These are phyloP conservation scores for Candida sp. DNA, from an alignment of 1,139 yeast genomes.

Conservation along the genomic window DNA sequence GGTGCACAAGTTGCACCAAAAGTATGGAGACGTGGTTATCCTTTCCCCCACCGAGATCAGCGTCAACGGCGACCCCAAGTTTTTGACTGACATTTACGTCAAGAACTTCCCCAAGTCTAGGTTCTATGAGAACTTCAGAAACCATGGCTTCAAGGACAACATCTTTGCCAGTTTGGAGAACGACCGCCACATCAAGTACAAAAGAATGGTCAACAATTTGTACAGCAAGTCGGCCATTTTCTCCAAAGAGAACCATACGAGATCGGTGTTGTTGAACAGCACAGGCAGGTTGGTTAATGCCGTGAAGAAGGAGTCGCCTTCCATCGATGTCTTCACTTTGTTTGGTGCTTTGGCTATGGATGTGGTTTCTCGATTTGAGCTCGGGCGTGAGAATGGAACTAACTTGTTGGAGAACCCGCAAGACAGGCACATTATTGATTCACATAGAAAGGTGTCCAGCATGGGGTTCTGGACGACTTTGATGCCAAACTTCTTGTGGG, in stretches of 20 bases:
- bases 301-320: slow-evolving; percentile 33
- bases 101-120: slow-evolving; percentile 61
- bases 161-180: slow-evolving; percentile 61
- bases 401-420: slow-evolving; percentile 39
- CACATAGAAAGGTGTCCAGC: slow-evolving; percentile 61
- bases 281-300: slow-evolving; percentile 28
- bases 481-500: slow-evolving; percentile 57
- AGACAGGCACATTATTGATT: slow-evolving; percentile 46
- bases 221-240: slow-evolving; percentile 54
- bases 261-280: slow-evolving; percentile 28
- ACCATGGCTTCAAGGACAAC: slow-evolving; percentile 56
- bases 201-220: slow-evolving; percentile 48
- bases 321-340: slow-evolving; percentile 60
- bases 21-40: slow-evolving; percentile 64
- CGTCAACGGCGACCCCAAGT: slow-evolving; percentile 53
- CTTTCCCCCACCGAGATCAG: slow-evolving; percentile 68
- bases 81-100: slow-evolving; percentile 59
- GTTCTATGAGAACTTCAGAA: slow-evolving; percentile 66
- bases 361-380: slow-evolving; percentile 63
- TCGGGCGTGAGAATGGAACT: slow-evolving; percentile 55
- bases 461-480: slow-evolving; percentile 74
- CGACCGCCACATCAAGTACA: slow-evolving; percentile 51
- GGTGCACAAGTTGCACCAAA: slow-evolving; percentile 54
- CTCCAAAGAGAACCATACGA: slow-evolving; percentile 31
- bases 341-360: slow-evolving; percentile 80